Evolutionary conservation across 305 asterid genomes (phyloP), one percentile per base, ranked within the genome.

Genomic region (Fraxinus sp.): DNA sequence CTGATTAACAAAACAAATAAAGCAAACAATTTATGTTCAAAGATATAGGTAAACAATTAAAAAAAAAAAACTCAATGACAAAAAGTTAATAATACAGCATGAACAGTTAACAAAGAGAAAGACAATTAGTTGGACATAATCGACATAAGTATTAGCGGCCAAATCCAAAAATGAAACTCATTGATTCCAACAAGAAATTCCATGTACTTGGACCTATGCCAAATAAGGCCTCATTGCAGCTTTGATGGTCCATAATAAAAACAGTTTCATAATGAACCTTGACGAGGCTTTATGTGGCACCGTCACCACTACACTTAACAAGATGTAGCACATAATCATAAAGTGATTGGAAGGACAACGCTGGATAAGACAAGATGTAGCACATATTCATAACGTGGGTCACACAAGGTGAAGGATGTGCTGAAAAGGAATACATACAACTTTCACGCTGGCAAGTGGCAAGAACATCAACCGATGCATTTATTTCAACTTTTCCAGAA

Each of bases 361-460:
- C 71, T 30, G 71, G 41, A 78, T 8, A 41, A 81, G 79, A 79
- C 75, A 41, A 76, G 57, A 86, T 64, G 77, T 37, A 71, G 66
- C 20, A 76, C 35, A 71, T 33, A 66, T 74, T 77, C 36, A 80
- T 30, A 74, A 86, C 70, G 83, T 37, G 78, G 79, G 62, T 33
- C 82, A 79, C 68, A 79, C 52, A 57, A 78, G 62, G 39, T 41
- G 77, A 84, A 84, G 64, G 80, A 86, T 70, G 62, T 43, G 43
- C 79, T 73, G 83, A 77, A 76, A 77, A 83, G 66, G 78, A 57
- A 79, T 84, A 88, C 91, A 59, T 86, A 92, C 94, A 88, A 82
- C 80, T 86, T 89, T 90, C 99, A 75, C 75, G 86, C 74, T 83
- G 90, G 84, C 78, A 87, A 88, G 92, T 87, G 81, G 88, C 79